These are phyloP conservation scores for Pseudopediastrum boryanum DNA, from an alignment of 139 green algal genomes.

Conservation along the genomic window DNA sequence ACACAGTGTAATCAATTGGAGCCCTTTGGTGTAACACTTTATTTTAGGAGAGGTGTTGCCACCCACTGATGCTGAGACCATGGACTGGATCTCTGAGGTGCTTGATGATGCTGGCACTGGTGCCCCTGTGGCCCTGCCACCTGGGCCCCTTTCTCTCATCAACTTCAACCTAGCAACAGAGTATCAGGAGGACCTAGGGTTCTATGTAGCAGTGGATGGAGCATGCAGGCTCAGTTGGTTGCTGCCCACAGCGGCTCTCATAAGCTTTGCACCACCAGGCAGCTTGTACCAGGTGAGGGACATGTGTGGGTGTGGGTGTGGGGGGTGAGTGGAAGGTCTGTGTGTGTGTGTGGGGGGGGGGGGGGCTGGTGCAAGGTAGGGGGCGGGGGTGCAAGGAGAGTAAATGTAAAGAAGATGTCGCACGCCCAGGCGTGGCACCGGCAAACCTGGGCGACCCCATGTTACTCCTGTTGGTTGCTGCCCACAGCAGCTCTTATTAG, in stretches of 20 bases:
- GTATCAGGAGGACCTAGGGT: constrained; percentile 62
- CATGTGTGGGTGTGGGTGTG: too few relatives aligned
- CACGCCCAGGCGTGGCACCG: too few relatives aligned
- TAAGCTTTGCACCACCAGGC: constrained; percentile 62
- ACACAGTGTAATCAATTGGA: too few relatives aligned
- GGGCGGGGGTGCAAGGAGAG: too few relatives aligned
- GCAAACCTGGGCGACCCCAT: too few relatives aligned
- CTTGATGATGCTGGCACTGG: constrained; percentile 18
- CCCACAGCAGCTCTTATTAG: constrained; percentile 58
- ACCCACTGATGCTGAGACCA: constrained; percentile 49
- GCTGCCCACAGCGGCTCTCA: constrained; percentile 54
- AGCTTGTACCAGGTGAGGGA: constrained; percentile 63
- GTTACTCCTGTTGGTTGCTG: constrained; percentile 48
- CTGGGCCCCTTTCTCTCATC: constrained; percentile 18
- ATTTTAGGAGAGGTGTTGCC: constrained; percentile 43
- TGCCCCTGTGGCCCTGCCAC: neutral
- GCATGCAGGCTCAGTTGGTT: constrained; percentile 48
- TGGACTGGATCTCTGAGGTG: constrained; percentile 54
- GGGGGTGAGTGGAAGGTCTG: too few relatives aligned
- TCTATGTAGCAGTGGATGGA: constrained; percentile 65
- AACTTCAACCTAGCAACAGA: constrained; percentile 52
- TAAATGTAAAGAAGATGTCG: too few relatives aligned
- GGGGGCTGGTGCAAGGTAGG: too few relatives aligned
- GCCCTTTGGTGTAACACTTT: too few relatives aligned
- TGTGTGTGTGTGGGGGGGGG: too few relatives aligned